Percentiles rank a stretch among this genome's conserved stretches.
Evolutionary conservation across 1,139 yeast species (phyloP).

Genomic region (Kazachstania sp.): DNA sequence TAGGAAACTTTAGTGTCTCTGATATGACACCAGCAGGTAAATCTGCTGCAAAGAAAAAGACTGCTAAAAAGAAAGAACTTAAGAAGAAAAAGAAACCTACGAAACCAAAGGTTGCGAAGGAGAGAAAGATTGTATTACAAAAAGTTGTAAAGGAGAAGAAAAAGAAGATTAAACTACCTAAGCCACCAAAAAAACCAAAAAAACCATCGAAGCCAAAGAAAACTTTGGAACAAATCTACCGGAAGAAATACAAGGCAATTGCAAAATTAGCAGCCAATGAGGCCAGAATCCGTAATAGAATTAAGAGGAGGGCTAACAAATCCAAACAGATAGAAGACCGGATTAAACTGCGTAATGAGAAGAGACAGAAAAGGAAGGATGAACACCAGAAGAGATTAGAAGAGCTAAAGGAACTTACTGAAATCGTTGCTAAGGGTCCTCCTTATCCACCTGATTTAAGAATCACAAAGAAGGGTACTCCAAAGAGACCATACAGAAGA

Average conservation of each 20-base stretch:
- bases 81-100: slow-evolving; percentile 15
- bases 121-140: neutral
- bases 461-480: slow-evolving; percentile 30
- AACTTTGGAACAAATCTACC: slow-evolving; percentile 15
- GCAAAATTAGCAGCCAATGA: slow-evolving; percentile 24
- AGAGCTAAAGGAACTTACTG: slow-evolving; percentile 26
- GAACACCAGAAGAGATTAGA: slow-evolving; percentile 15
- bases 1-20: slow-evolving; percentile 41
- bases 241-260: slow-evolving; percentile 17
- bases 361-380: slow-evolving; percentile 15
- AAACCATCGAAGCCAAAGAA: slow-evolving; percentile 12
- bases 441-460: slow-evolving; percentile 31
- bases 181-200: slow-evolving; percentile 2
- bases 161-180: slow-evolving; percentile 3
- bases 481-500: slow-evolving; percentile 31
- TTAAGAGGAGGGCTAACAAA: slow-evolving; percentile 16
- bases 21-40: slow-evolving; percentile 24
- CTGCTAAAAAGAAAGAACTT: slow-evolving; percentile 14
- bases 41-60: slow-evolving; percentile 10
- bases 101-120: neutral
- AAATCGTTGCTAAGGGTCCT: slow-evolving; percentile 30
- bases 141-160: slow-evolving; percentile 9
- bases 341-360: slow-evolving; percentile 12
- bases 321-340: slow-evolving; percentile 13
- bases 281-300: slow-evolving; percentile 21